phyloP scores from a whole-genome alignment of 176 grass and related monocot species.

The Ananas comosus region DNA sequence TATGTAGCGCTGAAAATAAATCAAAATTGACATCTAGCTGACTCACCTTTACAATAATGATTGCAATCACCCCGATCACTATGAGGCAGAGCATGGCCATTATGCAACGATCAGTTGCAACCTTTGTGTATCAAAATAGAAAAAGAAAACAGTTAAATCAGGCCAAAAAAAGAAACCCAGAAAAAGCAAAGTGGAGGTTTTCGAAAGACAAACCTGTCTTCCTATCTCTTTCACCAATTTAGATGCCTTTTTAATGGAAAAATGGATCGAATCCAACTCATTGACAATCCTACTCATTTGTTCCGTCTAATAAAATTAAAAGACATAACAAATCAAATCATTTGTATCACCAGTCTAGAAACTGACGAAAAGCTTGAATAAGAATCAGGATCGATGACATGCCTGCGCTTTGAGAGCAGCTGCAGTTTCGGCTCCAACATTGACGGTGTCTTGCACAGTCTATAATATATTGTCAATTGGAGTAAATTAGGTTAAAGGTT shows the following conservation, averaged over 20 bases:
- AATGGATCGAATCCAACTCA: slow-evolving; percentile 96
- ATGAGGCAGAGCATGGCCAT: slow-evolving; percentile 93
- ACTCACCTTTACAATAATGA: slow-evolving; percentile 86
- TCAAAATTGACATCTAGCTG: not conserved
- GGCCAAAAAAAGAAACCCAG: slow-evolving; percentile 1
- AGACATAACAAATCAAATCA: slow-evolving; percentile 15
- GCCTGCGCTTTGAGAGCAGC: slow-evolving; percentile 89
- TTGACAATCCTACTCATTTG: slow-evolving; percentile 97
- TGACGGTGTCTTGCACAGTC: slow-evolving; percentile 82
- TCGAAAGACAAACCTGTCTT: slow-evolving; percentile 42
- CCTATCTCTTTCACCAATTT: slow-evolving; percentile 90
- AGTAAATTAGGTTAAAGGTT: not conserved
- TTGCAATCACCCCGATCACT: slow-evolving; percentile 76
- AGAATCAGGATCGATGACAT: slow-evolving; percentile 15
- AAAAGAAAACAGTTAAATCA: slow-evolving; percentile 4
- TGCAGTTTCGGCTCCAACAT: slow-evolving; percentile 88
- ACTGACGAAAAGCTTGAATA: slow-evolving; percentile 4
- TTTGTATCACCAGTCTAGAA: slow-evolving; percentile 8
- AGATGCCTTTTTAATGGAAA: slow-evolving; percentile 95
- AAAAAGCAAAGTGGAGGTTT: not conserved
- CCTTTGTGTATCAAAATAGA: slow-evolving; percentile 26
- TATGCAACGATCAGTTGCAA: slow-evolving; percentile 91
- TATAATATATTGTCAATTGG: slow-evolving; percentile 24
- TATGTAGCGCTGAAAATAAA: not conserved
- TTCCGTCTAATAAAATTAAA: slow-evolving; percentile 54